These are phyloP conservation scores for Wickerhamomyces hampshirensis DNA, from an alignment of 805 yeast species.

Conservation along the genomic window DNA sequence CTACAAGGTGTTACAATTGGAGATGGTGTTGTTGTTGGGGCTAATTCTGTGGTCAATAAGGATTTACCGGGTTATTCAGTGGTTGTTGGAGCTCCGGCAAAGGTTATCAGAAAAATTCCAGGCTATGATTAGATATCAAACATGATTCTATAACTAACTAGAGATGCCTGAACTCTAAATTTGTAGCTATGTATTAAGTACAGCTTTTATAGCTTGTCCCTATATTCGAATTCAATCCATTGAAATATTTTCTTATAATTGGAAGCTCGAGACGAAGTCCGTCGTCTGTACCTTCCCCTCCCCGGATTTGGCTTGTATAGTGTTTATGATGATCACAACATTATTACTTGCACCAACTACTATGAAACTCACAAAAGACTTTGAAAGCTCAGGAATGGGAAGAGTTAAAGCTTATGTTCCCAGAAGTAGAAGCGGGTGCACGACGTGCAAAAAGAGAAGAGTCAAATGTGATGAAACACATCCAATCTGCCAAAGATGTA, in stretches of 20 bases:
- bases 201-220: too few relatives aligned
- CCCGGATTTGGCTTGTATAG: too few relatives aligned
- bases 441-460: slow-evolving; percentile 43
- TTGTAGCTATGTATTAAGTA: too few relatives aligned
- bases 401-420: slow-evolving; percentile 19
- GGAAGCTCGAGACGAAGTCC: too few relatives aligned
- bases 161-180: too few relatives aligned
- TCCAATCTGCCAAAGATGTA: slow-evolving; percentile 31
- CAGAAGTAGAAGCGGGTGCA: slow-evolving; percentile 41
- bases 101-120: slow-evolving; percentile 32
- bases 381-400: slow-evolving; percentile 15
- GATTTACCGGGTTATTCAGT: slow-evolving; percentile 51
- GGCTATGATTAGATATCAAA: slow-evolving; percentile 16
- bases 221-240: too few relatives aligned
- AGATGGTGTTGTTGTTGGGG: slow-evolving; percentile 56
- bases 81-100: slow-evolving; percentile 63
- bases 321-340: too few relatives aligned
- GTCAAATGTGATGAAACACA: slow-evolving; percentile 41
- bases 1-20: slow-evolving; percentile 68
- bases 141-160: too few relatives aligned
- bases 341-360: too few relatives aligned
- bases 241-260: too few relatives aligned
- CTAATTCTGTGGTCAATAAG: slow-evolving; percentile 60
- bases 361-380: too few relatives aligned
- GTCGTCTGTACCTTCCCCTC: too few relatives aligned